phyloP scores from a whole-genome alignment of 306 rosid species.

The Hippophae gyantsensis region DNA sequence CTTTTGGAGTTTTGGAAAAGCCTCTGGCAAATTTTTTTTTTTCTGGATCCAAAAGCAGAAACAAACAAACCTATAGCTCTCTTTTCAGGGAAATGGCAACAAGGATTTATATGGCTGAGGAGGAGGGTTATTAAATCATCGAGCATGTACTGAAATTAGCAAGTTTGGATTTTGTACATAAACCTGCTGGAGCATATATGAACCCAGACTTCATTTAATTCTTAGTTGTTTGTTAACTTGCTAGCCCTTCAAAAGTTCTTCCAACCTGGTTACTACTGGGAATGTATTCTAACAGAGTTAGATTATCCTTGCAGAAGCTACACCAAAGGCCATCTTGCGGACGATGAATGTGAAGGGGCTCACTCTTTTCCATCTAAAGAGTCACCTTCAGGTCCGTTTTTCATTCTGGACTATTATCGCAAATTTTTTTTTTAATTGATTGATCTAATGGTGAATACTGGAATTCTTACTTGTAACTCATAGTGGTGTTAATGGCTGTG shows the following conservation, averaged over 20 bases:
- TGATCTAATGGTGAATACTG: slow-evolving; percentile 13
- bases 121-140: neutral
- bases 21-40: too few relatives aligned
- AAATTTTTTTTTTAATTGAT: neutral
- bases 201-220: neutral
- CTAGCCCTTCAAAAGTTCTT: neutral
- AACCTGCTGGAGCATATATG: neutral
- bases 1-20: too few relatives aligned
- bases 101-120: neutral
- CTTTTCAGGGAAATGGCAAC: too few relatives aligned
- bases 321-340: slow-evolving; percentile 97
- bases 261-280: neutral
- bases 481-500: slow-evolving; percentile 15
- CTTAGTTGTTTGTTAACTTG: neutral
- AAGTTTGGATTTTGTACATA: neutral
- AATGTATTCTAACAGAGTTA: slow-evolving; percentile 19
- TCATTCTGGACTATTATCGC: neutral
- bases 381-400: slow-evolving; percentile 85
- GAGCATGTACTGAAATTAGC: neutral
- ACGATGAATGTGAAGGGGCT: slow-evolving; percentile 98
- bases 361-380: slow-evolving; percentile 94
- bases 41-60: too few relatives aligned
- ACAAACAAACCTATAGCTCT: too few relatives aligned
- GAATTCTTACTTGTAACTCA: slow-evolving; percentile 11
- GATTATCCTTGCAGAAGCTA: slow-evolving; percentile 73